Conservation (phyloP, 2,329 filamentous ascomycete species). For the Colletotrichum paranaense region DNA sequence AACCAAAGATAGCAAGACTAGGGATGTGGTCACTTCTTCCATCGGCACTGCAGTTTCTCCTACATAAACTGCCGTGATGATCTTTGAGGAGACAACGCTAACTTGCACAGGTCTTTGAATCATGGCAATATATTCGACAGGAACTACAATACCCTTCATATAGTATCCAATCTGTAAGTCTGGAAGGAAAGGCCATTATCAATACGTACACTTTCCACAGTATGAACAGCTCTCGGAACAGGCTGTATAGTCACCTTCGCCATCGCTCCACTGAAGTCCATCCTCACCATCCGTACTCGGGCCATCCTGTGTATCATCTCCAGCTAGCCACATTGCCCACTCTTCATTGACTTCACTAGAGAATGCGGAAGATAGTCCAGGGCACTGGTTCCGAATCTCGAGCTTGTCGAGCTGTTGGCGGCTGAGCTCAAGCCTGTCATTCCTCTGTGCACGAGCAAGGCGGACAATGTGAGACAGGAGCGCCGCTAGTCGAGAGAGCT, state of each 20-base stretch:
- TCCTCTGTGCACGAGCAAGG: conserved; percentile 7
- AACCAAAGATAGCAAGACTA: no score
- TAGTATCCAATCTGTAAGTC: not conserved
- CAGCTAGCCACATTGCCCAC: conserved; percentile 17
- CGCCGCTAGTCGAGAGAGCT: conserved; percentile 45
- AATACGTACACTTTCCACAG: conserved; percentile 34
- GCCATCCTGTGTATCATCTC: not conserved
- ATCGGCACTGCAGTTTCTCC: no score
- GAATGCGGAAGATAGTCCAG: conserved; percentile 3
- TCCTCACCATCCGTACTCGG: not conserved
- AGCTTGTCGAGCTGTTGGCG: not conserved
- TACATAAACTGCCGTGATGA: no score
- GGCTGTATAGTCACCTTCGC: conserved; percentile 4
- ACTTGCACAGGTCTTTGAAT: not conserved
- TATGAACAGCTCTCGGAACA: conserved; percentile 34
- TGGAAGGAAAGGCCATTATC: not conserved
- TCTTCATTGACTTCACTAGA: not conserved
- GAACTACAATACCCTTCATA: not conserved
- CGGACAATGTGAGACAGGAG: conserved; percentile 35
- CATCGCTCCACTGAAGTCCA: not conserved
- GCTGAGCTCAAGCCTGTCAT: conserved; percentile 23
- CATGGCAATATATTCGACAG: not conserved
- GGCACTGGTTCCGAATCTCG: conserved; percentile 10
- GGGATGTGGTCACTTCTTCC: no score
- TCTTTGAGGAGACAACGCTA: no score